Conservation (phyloP, 345 rosid species). For the Corchorus olitorius region DNA sequence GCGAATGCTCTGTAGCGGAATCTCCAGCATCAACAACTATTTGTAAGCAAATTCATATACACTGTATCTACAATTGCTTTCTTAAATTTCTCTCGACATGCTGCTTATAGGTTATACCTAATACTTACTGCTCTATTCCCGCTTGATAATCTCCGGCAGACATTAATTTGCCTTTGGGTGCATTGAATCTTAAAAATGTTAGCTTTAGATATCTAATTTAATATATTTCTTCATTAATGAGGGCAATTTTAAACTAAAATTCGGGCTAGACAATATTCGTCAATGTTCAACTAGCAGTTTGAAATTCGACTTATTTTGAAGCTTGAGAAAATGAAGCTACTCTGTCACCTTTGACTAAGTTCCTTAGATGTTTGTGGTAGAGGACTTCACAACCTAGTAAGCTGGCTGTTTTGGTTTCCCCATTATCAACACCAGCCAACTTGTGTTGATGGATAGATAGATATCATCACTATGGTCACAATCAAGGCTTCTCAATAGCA, state of each 20-base stretch:
- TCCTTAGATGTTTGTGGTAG: neutral
- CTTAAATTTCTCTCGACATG: neutral
- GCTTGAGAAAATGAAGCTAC: neutral
- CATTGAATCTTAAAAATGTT: neutral
- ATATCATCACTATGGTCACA: slow-evolving; percentile 6
- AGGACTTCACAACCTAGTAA: neutral
- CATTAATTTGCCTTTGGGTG: neutral
- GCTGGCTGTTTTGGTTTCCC: neutral
- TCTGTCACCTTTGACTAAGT: neutral
- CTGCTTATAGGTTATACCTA: neutral
- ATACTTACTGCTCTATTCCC: neutral
- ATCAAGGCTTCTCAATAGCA: neutral
- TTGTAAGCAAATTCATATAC: neutral
- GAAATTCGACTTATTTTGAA: neutral
- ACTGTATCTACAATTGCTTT: neutral
- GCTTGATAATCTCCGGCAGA: neutral
- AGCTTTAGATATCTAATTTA: neutral
- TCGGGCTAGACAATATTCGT: neutral
- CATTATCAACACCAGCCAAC: neutral
- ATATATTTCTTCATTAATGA: neutral
- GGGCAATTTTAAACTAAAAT: neutral
- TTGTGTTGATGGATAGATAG: neutral
- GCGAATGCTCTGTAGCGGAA: neutral
- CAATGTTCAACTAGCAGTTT: neutral
- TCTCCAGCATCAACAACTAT: neutral